A percentile compares a stretch with the other conserved stretches of the same genome.
These are phyloP conservation scores for Amanita brunnescens DNA, from an alignment of 768 basidiomycete species.

Conservation along the genomic window DNA sequence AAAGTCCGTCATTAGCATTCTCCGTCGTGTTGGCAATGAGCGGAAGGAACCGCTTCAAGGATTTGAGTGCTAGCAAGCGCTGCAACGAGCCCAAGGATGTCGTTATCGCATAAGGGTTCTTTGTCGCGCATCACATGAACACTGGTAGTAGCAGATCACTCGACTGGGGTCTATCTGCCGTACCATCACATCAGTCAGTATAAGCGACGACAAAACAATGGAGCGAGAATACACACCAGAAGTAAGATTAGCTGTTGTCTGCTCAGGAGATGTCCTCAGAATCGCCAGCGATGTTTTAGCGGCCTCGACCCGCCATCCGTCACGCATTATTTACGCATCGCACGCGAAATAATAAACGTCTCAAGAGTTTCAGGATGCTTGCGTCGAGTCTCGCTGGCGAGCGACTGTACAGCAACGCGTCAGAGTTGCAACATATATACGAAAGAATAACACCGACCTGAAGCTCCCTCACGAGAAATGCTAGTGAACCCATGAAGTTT, in stretches of 20 bases:
- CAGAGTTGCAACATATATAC: background rate
- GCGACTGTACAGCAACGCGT: slow-evolving; percentile 40
- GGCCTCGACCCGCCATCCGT: slow-evolving; percentile 35
- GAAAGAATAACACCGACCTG: slow-evolving; percentile 33
- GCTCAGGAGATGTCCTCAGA: slow-evolving; percentile 74
- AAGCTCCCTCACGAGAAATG: slow-evolving; percentile 66
- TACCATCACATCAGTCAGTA: background rate
- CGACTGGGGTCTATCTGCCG: slow-evolving; percentile 66
- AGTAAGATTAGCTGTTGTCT: slow-evolving; percentile 61
- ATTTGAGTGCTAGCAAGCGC: slow-evolving; percentile 79
- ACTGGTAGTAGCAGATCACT: slow-evolving; percentile 79
- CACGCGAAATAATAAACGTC: slow-evolving; percentile 34
- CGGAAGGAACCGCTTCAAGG: slow-evolving; percentile 82
- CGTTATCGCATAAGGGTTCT: slow-evolving; percentile 88
- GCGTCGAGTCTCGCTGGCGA: slow-evolving; percentile 81
- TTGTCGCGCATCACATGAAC: slow-evolving; percentile 90
- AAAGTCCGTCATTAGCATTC: slow-evolving; percentile 69
- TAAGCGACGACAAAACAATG: background rate
- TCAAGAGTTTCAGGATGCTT: slow-evolving; percentile 92
- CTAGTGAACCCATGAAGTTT: slow-evolving; percentile 52
- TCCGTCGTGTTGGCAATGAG: slow-evolving; percentile 77
- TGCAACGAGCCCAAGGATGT: slow-evolving; percentile 89
- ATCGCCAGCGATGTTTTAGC: slow-evolving; percentile 83
- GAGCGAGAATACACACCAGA: slow-evolving; percentile 65
- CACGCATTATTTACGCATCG: background rate